Evolutionary conservation across 2,329 filamentous ascomycete species (phyloP), one percentile per base, ranked within the genome.

Genomic region (Nemania serpens): DNA sequence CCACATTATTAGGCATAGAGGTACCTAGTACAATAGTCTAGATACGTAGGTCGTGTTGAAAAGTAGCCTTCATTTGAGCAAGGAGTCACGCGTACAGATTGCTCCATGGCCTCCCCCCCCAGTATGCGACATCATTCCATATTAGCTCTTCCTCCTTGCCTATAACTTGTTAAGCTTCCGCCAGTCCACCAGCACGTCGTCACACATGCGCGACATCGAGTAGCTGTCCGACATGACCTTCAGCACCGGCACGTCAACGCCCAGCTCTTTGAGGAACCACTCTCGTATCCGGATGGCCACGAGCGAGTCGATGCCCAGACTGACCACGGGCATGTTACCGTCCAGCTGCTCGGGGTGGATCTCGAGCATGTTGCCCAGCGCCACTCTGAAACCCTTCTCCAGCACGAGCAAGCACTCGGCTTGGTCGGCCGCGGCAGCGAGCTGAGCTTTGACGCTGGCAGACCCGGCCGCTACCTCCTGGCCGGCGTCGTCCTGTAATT

Each of bases 261-360:
- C 34, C 17, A 59, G 15, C 29, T 49, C 45, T 9, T 55, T 59
- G 11, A 55, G 37, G 22, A 55, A 45, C 57, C 57, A 59, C 13
- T 12, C 10, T 10, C 57, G 50, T 3, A 59, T 20, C 1, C 25
- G 34, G 3, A 58, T n/a, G 12, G 55, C 57, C 1, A 55, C 36
- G 1, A 55, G 25, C 1, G 57, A 54, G 15, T 59, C 51, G 11
- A 59, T 37, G 5, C 51, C 51, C 6, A 55, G 22, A 3, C 17
- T 18, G 5, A 34, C 15, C 22, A 45, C 11, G 2, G 36, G n/a
- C 3, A 39, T 2, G 2, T 51, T 12, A 2, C 33, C 22, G 18
- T 50, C 45, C 0, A 59, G 17, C 17, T 2, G 20, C 5, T 37
- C 50, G 36, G 10, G 6, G n/a, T 3, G 2, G 1, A 17, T 43